phyloP scores from a whole-genome alignment of 2,329 filamentous ascomycete genomes.

The Colletotrichum sp. region DNA sequence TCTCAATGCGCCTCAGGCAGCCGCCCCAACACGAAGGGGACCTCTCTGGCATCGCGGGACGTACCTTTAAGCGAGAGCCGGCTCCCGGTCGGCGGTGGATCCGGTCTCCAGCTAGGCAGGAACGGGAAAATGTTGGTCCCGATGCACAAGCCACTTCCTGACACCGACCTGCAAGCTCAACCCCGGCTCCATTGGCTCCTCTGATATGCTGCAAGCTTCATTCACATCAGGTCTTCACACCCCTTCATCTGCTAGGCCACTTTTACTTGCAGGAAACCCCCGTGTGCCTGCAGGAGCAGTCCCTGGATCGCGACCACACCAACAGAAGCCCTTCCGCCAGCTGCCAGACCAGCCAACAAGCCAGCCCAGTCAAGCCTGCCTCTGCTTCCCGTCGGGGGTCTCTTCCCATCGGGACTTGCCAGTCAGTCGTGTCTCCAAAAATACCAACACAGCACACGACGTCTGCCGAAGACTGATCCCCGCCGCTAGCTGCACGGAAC shows the following conservation, averaged over 20 bases:
- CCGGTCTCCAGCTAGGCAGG: background rate
- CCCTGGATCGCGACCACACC: background rate
- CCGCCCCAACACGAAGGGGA: background rate
- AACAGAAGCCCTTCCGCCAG: background rate
- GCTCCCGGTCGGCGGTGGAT: background rate
- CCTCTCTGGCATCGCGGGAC: background rate
- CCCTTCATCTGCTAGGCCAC: background rate
- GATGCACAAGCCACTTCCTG: background rate
- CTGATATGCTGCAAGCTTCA: background rate
- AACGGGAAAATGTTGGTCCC: background rate
- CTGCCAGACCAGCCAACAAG: background rate
- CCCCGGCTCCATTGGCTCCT: background rate
- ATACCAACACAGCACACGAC: background rate
- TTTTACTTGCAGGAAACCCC: background rate
- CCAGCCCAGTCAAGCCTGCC: background rate
- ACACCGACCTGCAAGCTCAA: background rate
- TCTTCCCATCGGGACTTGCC: background rate
- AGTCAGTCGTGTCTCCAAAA: background rate
- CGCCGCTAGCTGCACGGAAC: background rate
- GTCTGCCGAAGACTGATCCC: constrained; percentile 9
- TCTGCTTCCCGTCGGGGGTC: background rate
- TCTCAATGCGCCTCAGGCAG: background rate
- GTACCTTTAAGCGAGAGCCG: background rate
- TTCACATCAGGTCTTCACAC: background rate
- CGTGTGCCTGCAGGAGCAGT: constrained; percentile 16